Evolutionary conservation across 805 yeast genomes (phyloP), one percentile per base, ranked within the genome.

Genomic region (Nematodospora valgi): DNA sequence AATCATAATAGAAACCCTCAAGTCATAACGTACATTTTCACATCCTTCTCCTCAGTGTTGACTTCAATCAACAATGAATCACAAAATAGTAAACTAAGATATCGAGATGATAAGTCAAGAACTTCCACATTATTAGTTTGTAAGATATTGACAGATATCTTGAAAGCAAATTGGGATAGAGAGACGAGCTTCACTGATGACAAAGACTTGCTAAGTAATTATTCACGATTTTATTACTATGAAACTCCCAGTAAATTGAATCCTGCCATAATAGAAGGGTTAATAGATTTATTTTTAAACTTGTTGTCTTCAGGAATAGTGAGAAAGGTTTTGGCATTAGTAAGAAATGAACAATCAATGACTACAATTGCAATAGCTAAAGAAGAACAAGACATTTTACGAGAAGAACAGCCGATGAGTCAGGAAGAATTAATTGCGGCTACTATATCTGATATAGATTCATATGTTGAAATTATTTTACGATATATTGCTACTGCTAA

Each of bases 401-500:
- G 35, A 3, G 22, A 27, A 25, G 37, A 37, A 4, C 32, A 23
- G 14, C 29, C 26, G 14, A 26, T 30, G 23, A 31, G 27, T 5
- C 37, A 41, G n/a, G 37, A 32, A 20, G 28, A 34, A n/a, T 26
- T 34, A 6, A 34, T 44, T 2, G 39, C 33, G 6, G 19, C 24
- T 11, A 35, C 39, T 35, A 36, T 57, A 19, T 44, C 44, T 9
- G 63, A 59, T 21, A 61, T 67, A 27, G 72, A 67, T 45, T 34
- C 37, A n/a, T 47, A 56, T 35, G 43, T 59, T 12, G 62, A 57
- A 40, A 38, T 54, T 10, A 48, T 60, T 14, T 44, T 64, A 27
- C 51, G 62, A 29, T 66, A 52, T 35, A 39, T 67, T 9, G 65
- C 70, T 1, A 52, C 62, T 1, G 52, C 72, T 3, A 62, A 63